These are phyloP conservation scores for Silene coronaria DNA, from an alignment of 179 eudicot species.

Conservation along the genomic window DNA sequence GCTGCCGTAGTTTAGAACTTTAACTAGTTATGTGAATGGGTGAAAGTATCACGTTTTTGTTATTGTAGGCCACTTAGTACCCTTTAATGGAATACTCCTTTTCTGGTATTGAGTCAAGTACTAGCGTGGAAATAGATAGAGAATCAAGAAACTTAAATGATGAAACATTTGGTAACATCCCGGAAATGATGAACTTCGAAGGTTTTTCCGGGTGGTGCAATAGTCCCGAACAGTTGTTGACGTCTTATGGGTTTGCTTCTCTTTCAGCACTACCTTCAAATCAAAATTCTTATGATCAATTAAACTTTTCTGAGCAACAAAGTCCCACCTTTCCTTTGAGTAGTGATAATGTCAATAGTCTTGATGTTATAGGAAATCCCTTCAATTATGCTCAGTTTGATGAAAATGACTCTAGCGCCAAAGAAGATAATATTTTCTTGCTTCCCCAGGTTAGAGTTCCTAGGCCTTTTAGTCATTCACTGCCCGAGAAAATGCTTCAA, in stretches of 20 bases:
- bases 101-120: conserved; percentile 28
- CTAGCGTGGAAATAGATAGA: conserved; percentile 23
- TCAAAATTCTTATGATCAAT: conserved; percentile 37
- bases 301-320: conserved; percentile 37
- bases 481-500: conserved; percentile 61
- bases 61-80: conserved; percentile 4
- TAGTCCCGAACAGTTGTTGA: conserved; percentile 64
- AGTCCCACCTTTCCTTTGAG: conserved; percentile 24
- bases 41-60: conserved; percentile 5
- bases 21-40: conserved; percentile 15
- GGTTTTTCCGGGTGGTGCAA: conserved; percentile 58
- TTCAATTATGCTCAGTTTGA: conserved; percentile 22
- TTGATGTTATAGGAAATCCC: conserved; percentile 26
- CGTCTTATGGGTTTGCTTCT: conserved; percentile 42
- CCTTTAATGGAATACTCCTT: conserved; percentile 43
- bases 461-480: conserved; percentile 34
- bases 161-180: conserved; percentile 32
- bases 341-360: conserved; percentile 21
- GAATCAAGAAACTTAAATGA: conserved; percentile 28
- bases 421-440: conserved; percentile 18
- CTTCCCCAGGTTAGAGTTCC: conserved; percentile 36
- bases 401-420: conserved; percentile 22
- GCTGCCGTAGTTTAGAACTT: background rate
- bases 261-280: conserved; percentile 24
- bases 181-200: conserved; percentile 54